A percentile compares a stretch with the other conserved stretches of the same genome.
Evolutionary conservation across 2,329 filamentous ascomycete genomes (phyloP).

Genomic region (Truncatella angustata): DNA sequence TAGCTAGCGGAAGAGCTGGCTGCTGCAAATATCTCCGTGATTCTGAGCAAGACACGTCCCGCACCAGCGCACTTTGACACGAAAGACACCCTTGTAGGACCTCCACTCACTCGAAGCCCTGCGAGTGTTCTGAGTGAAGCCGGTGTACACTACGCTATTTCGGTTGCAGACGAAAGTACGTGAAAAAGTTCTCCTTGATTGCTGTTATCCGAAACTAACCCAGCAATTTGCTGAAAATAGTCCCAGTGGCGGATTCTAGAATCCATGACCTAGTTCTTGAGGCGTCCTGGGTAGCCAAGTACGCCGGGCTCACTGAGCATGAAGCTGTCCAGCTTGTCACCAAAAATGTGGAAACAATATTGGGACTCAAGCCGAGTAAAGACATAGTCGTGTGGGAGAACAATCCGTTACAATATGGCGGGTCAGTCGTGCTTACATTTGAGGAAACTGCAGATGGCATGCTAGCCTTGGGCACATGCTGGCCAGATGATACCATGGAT

Average conservation of each 20-base stretch:
- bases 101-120: constrained; percentile 38
- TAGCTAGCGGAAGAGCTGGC: constrained; percentile 38
- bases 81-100: constrained; percentile 36
- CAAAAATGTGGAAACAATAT: constrained; percentile 39
- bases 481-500: constrained; percentile 22
- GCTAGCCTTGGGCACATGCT: constrained; percentile 31
- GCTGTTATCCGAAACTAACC: no score
- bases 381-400: constrained; percentile 44
- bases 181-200: not conserved
- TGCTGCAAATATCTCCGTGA: constrained; percentile 37
- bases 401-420: constrained; percentile 37
- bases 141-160: constrained; percentile 35
- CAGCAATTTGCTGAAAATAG: constrained; percentile 11
- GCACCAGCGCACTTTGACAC: constrained; percentile 34
- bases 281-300: constrained; percentile 39
- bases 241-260: constrained; percentile 30
- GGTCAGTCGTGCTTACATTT: constrained; percentile 36
- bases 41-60: constrained; percentile 37
- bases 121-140: constrained; percentile 37
- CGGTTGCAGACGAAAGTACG: constrained; percentile 24
- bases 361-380: constrained; percentile 31
- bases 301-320: constrained; percentile 31
- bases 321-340: constrained; percentile 36
- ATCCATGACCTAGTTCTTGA: constrained; percentile 38
- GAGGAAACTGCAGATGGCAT: constrained; percentile 26